Base-by-base conservation (phyloP, 169 alveolate species). In the Cryptosporidium ubiquitum region DNA sequence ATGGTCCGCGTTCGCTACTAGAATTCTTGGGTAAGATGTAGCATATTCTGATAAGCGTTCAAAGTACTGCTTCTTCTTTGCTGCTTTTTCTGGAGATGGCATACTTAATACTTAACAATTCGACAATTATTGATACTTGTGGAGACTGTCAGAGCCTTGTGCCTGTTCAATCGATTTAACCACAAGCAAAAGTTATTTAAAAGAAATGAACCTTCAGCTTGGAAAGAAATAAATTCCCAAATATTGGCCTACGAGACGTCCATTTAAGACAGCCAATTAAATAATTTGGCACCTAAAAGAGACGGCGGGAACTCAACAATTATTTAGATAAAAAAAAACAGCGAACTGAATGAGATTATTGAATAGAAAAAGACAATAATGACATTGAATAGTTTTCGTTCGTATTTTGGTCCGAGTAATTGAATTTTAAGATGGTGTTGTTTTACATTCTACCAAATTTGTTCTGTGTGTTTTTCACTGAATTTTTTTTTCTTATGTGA, bases 1-100 rank as follows among this genome's bases (percentile, higher is more conserved):
- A 93, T 98, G 97, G 92, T 98, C 99, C 18, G 96, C 97, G 73
- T 94, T 95, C 31, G 97, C 99, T 35, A 98, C 93, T 75, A 97
- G 91, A 23, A 97, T 92, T 84, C 95, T 92, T 42, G 97, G 94
- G 93, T 95, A 95, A 70, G 95, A 94, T 69, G 94, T 95, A 84
- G 95, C 93, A 70, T 94, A 92, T 60, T 94, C 92, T 68, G 96
- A 93, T 73, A 96, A 94, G 68, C 92, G 92, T 44, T 95, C 97
- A 92, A 96, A 94, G 94, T 95, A 96, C 39, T 93, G 91, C 91
- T 94, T 94, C 95, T 96, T 96, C 91, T 95, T 94, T 51, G 93
- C 96, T 42, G 92, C 94, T 86, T 95, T 95, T 49, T 94, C 91
- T 85, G 94, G 84, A 57, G 95, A 93, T 57, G 96, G 96, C 97